A percentile compares a stretch with the other conserved stretches of the same genome.
Conservation (phyloP, 78 protist species). For the Chrysochromulina parva region DNA sequence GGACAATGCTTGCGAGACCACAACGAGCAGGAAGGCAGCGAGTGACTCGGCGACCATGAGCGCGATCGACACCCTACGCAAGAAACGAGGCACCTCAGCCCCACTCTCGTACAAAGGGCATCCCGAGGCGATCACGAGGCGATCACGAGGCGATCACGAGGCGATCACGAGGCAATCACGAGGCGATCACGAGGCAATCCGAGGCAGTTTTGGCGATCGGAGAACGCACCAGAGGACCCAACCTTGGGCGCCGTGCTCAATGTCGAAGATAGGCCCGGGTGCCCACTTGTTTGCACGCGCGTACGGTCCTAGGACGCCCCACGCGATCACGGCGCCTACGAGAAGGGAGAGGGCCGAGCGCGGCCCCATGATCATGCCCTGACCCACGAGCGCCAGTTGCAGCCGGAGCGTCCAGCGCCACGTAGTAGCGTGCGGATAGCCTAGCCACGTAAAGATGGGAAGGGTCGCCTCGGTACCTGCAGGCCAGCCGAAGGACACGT, state of each 20-base stretch:
- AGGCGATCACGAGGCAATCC: no score
- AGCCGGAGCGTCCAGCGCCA: conserved; percentile 11
- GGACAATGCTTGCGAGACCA: not conserved
- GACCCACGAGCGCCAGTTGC: conserved; percentile 43
- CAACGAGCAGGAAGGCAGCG: not conserved
- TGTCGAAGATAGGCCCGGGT: not conserved
- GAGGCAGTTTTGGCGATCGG: no score
- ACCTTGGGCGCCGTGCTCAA: not conserved
- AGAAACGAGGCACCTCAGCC: not conserved
- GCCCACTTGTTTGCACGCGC: not conserved
- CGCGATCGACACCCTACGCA: not conserved
- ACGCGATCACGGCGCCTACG: conserved; percentile 65
- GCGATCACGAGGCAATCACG: no score
- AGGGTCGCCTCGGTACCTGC: not conserved
- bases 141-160: no score
- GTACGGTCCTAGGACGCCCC: conserved; percentile 75
- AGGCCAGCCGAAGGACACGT: no score
- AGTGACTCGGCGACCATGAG: not conserved
- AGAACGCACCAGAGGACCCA: not conserved
- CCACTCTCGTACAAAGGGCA: not conserved
- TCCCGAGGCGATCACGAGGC: no score
- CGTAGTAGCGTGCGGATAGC: not conserved
- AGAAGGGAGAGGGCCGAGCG: conserved; percentile 63
- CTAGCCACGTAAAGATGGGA: not conserved
- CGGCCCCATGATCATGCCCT: conserved; percentile 86